Evolutionary conservation across 176 grass and related monocot genomes (phyloP), one percentile per base, ranked within the genome.

Genomic region (Tillandsia leiboldiana): DNA sequence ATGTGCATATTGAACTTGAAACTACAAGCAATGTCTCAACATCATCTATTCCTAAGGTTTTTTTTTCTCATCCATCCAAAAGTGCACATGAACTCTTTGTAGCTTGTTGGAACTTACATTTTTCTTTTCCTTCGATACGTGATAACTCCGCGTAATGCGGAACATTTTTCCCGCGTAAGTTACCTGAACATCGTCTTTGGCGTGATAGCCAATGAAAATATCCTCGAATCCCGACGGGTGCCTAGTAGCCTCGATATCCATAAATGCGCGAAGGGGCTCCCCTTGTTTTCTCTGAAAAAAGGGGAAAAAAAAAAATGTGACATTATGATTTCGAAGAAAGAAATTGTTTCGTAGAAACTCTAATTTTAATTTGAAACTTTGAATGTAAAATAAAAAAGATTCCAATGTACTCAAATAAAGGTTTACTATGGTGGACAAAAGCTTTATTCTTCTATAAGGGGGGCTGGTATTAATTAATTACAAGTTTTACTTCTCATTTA

Each of bases 111-210:
- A 61, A 47, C 75, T 72, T 87, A 87, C 79, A 12, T 83, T 78
- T 68, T 80, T 75, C 53, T 87, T 87, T 12, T 83, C 63, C 17
- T 47, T 33, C 51, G 84, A 51, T 9, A 87, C 63, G 17, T 75
- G 84, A 52, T 83, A 76, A 68, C 77, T 83, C 33, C 68, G 84
- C 50, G 15, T 65, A n/a, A 80, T 87, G 15, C 70, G 85, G 51
- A 87, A 87, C 5, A 75, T 67, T 68, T 83, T 83, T 27, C 85
- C 80, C 12, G 85, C 85, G 63, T 87, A 83, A 70, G 85, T 83
- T 11, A 77, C 65, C 76, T 83, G 80, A 51, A 83, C 77, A 64
- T 87, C 80, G 27, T 82, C 82, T 26, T 74, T 73, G 13, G 77
- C 81, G 72, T 87, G 77, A 69, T 83, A 87, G 64, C 85, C 70